phyloP scores from a whole-genome alignment of 176 grass and related monocot genomes.

The Cymbopogon citratus region DNA sequence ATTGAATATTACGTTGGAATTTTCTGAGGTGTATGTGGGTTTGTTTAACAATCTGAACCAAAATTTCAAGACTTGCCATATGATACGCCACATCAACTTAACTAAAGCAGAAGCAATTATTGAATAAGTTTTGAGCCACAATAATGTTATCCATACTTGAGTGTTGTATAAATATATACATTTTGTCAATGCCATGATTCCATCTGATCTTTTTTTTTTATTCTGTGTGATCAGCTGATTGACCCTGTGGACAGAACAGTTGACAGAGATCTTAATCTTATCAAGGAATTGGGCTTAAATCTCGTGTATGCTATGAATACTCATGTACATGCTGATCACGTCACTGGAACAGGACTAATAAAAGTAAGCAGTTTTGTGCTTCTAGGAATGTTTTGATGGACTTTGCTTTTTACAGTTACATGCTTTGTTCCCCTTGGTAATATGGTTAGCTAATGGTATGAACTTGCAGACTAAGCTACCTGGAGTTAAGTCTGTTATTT shows the following conservation, averaged over 20 bases:
- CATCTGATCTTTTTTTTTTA: slow-evolving; percentile 23
- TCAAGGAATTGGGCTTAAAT: slow-evolving; percentile 86
- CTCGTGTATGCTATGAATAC: slow-evolving; percentile 95
- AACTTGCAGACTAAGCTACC: slow-evolving; percentile 58
- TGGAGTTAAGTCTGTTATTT: slow-evolving; percentile 69
- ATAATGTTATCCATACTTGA: not conserved
- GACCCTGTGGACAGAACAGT: slow-evolving; percentile 81
- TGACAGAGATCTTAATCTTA: slow-evolving; percentile 78
- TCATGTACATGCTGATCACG: slow-evolving; percentile 95
- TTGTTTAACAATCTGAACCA: not conserved
- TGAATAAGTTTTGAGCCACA: too few relatives aligned
- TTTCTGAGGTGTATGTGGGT: not conserved
- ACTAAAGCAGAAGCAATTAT: not conserved
- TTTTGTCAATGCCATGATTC: not conserved
- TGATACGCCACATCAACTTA: not conserved
- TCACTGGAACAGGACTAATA: slow-evolving; percentile 89
- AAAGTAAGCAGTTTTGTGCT: slow-evolving; percentile 42
- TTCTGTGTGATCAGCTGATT: slow-evolving; percentile 51
- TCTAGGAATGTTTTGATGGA: not conserved
- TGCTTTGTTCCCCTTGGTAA: not conserved
- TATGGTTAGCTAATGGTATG: not conserved
- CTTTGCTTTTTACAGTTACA: not conserved
- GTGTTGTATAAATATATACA: not conserved
- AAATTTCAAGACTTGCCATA: not conserved
- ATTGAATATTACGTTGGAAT: not conserved